Evolutionary conservation across 345 rosid species (phyloP), one percentile per base, ranked within the genome.

Genomic region (Alliaria petiolata): DNA sequence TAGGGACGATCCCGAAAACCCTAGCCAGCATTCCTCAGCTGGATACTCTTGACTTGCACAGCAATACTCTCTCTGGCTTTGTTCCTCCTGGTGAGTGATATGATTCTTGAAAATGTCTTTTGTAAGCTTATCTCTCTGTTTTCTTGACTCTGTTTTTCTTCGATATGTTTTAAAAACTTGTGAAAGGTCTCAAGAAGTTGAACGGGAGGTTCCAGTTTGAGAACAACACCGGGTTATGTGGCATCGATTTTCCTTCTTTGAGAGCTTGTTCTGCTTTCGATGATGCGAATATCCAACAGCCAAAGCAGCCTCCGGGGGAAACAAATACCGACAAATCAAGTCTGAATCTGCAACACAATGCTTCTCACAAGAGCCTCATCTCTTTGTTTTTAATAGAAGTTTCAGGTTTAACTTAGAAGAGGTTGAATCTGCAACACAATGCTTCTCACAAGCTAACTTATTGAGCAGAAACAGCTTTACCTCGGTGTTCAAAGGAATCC

Each of bases 371-470:
- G 84, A 84, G 56, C 51, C 69, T 63, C 58, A 83, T 78, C 78
- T 83, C 19, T 76, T 76, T 70, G 59, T 69, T 62, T 60, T 68
- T 0, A 75, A 76, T n/a, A 85, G 81, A 33, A 84, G 70, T 52
- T 88, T 81, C 8, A 83, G 85, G 65, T 88, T 87, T 84, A 88
- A 85, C 64, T 61, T 92, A 69, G 99, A 95, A 78, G 98, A 89
- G 75, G 69, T 95, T 14, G 98, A 95, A 78, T 92, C 93, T 6
- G 98, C 98, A 20, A 92, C 97, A 12, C 97, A 83, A 2, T 87
- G 97, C 77, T 95, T 95, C 45, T 95, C 97, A 0, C 91, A 92
- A 72, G 80, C 69, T 31, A 91, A 85, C 62, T 35, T 92, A 50
- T 49, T 92, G 73, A 90, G 92, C 53, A 80, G 75, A 68, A 85